Percentiles rank a stretch among this genome's conserved stretches.
Evolutionary conservation across 179 eudicot genomes (phyloP).

Genomic region (Sideroxylon spinosum): DNA sequence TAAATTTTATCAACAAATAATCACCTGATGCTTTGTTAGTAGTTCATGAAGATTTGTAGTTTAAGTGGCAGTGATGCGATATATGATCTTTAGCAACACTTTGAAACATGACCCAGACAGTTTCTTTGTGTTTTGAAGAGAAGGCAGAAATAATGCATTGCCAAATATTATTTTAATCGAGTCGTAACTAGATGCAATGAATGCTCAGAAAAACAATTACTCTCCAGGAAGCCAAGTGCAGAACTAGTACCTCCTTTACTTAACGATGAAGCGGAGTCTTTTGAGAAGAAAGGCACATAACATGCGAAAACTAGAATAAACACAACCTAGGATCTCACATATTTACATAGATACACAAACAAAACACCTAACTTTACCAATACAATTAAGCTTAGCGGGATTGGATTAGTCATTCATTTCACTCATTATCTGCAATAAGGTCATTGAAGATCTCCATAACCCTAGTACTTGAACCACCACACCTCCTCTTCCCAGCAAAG

Average conservation of each 20-base stretch:
- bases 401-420: too few species aligned
- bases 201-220: not conserved
- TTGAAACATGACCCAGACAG: not conserved
- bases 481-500: too few species aligned
- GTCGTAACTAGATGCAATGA: not conserved
- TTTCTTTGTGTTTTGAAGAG: not conserved
- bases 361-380: not conserved
- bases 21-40: not conserved
- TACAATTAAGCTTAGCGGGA: not conserved
- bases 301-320: not conserved
- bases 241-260: not conserved
- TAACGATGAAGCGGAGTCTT: too few species aligned
- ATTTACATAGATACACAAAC: not conserved
- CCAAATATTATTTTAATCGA: not conserved
- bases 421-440: too few species aligned
- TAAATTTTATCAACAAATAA: not conserved
- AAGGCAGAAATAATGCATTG: not conserved
- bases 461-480: too few species aligned
- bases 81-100: not conserved
- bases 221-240: not conserved
- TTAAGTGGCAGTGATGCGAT: not conserved
- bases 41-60: not conserved
- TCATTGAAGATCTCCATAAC: too few species aligned
- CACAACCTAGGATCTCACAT: not conserved
- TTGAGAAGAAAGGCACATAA: too few species aligned